These are phyloP conservation scores for Metschnikowia anglica DNA, from an alignment of 805 yeast genomes.

Conservation along the genomic window DNA sequence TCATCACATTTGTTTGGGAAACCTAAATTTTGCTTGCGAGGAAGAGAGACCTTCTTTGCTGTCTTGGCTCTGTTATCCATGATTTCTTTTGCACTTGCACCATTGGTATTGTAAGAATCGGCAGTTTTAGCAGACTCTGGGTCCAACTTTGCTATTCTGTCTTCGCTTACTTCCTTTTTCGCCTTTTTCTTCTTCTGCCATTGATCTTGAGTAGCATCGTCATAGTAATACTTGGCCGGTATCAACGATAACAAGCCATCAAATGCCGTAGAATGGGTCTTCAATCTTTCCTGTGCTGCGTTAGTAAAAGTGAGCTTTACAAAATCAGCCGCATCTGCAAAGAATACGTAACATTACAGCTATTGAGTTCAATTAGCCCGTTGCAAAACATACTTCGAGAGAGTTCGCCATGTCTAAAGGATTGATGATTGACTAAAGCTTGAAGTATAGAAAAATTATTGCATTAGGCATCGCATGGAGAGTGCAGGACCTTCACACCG, in stretches of 20 bases:
- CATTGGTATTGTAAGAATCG: slow-evolving; percentile 41
- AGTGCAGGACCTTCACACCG: slow-evolving; percentile 17
- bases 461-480: slow-evolving; percentile 21
- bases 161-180: slow-evolving; percentile 59
- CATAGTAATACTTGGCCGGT: slow-evolving; percentile 92
- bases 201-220: slow-evolving; percentile 84
- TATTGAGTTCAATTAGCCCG: background rate
- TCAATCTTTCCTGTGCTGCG: slow-evolving; percentile 60
- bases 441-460: slow-evolving; percentile 12
- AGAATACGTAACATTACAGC: background rate
- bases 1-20: too few species aligned
- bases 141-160: slow-evolving; percentile 71
- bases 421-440: slow-evolving; percentile 11
- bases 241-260: slow-evolving; percentile 86
- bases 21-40: slow-evolving; percentile 28
- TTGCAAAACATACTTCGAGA: slow-evolving; percentile 50
- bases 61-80: slow-evolving; percentile 51
- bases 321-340: background rate
- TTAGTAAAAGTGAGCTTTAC: slow-evolving; percentile 21
- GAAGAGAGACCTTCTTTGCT: slow-evolving; percentile 52
- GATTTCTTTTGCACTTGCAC: slow-evolving; percentile 60
- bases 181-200: slow-evolving; percentile 84
- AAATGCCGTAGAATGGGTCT: slow-evolving; percentile 77
- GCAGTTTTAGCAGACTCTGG: slow-evolving; percentile 52
- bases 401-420: slow-evolving; percentile 50